These are phyloP conservation scores for Hemerocallis citrina DNA, from an alignment of 106 monocot genomes.

Conservation along the genomic window DNA sequence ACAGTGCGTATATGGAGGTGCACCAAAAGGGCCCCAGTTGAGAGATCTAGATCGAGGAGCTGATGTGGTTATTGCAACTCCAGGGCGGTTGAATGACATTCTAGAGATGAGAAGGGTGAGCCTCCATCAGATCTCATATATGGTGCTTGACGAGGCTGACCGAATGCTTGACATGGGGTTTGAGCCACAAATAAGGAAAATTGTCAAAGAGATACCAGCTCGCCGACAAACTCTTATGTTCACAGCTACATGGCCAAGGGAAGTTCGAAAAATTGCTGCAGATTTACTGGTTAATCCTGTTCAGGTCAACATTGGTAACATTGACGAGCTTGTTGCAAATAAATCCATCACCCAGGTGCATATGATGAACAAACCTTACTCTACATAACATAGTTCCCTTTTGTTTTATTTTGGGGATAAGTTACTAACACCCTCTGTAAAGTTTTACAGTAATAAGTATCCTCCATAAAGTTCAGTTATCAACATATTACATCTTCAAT, in stretches of 20 bases:
- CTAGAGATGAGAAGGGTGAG: constrained; percentile 80
- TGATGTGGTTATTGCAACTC: constrained; percentile 93
- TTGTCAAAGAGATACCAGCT: constrained; percentile 72
- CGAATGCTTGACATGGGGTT: constrained; percentile 98
- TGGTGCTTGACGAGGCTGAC: constrained; percentile 93
- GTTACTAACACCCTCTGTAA: no score
- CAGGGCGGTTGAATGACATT: constrained; percentile 88
- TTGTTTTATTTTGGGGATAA: no score
- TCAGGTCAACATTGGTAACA: constrained; percentile 67
- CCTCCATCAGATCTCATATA: constrained; percentile 76
- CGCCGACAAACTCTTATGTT: constrained; percentile 91
- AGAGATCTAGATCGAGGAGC: constrained; percentile 81
- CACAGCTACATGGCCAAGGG: constrained; percentile 97
- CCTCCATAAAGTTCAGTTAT: no score
- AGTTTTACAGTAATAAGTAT: no score
- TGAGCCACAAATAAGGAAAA: constrained; percentile 94
- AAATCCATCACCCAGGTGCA: constrained; percentile 82
- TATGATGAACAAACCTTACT: neutral
- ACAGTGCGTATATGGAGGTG: constrained; percentile 95
- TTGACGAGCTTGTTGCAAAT: constrained; percentile 92
- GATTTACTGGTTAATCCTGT: constrained; percentile 59
- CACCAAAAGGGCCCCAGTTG: constrained; percentile 81
- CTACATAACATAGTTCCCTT: neutral
- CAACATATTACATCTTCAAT: no score
- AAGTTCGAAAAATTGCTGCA: constrained; percentile 80